Percentiles rank a stretch among this genome's conserved stretches.
Conservation (phyloP, 805 yeast genomes). For the Candida sithepensis region DNA sequence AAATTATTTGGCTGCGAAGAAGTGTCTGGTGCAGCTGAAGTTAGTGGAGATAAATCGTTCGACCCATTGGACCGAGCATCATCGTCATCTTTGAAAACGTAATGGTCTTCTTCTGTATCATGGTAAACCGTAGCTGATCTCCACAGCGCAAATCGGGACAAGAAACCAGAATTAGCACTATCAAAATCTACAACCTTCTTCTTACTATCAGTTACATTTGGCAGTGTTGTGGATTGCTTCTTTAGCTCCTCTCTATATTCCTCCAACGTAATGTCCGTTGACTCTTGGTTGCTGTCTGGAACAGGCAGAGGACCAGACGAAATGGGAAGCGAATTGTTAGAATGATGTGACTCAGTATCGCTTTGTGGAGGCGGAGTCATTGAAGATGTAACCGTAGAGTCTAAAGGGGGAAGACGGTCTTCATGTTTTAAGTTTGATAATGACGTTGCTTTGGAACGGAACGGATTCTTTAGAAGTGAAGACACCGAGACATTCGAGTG, state of each 20-base stretch:
- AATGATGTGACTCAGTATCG: background rate
- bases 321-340: no score
- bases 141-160: conserved; percentile 1
- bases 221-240: conserved; percentile 6
- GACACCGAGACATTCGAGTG: conserved; percentile 20
- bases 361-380: background rate
- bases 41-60: background rate
- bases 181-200: background rate
- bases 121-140: background rate
- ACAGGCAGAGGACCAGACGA: no score
- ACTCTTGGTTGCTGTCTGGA: background rate
- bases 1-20: background rate
- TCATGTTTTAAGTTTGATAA: background rate
- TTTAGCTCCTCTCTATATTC: conserved; percentile 24
- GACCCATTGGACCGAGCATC: background rate
- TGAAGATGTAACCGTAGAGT: no score
- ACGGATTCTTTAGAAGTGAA: conserved; percentile 19
- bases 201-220: background rate
- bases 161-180: background rate
- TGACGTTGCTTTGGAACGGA: conserved; percentile 8
- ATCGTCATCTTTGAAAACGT: background rate
- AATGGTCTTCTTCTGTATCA: background rate
- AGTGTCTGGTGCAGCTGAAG: background rate
- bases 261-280: conserved; percentile 21
- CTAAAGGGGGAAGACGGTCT: background rate